Percentiles rank a stretch among this genome's conserved stretches.
Evolutionary conservation across 2,329 filamentous ascomycete genomes (phyloP).

Genomic region (Clarireedia homoeocarpa): DNA sequence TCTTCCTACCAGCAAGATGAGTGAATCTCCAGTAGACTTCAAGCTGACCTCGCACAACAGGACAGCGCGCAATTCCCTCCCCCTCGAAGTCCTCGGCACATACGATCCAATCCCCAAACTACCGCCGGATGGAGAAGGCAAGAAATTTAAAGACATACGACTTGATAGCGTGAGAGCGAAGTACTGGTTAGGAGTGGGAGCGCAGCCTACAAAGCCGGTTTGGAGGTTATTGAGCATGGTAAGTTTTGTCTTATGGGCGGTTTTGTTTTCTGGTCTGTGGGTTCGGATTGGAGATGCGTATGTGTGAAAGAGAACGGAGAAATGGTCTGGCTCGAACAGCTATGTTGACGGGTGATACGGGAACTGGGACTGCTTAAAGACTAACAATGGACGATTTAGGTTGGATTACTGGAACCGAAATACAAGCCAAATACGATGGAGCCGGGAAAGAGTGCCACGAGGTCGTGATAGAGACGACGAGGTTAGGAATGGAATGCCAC

Average conservation of each 20-base stretch:
- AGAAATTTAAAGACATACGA: constrained; percentile 83
- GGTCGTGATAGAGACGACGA: neutral
- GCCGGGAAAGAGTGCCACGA: neutral
- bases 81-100: constrained; percentile 82
- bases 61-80: constrained; percentile 77
- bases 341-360: no score
- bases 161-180: constrained; percentile 73
- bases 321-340: no score
- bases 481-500: no score
- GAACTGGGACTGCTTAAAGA: neutral
- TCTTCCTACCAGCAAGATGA: neutral
- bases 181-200: constrained; percentile 96
- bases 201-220: constrained; percentile 83
- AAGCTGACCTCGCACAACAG: constrained; percentile 35
- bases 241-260: constrained; percentile 15
- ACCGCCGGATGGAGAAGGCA: constrained; percentile 52
- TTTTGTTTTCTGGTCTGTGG: neutral
- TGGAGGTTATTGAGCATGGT: constrained; percentile 85
- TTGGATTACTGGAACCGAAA: constrained; percentile 28
- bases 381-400: constrained; percentile 13
- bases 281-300: neutral
- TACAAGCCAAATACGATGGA: constrained; percentile 14
- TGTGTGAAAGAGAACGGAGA: neutral
- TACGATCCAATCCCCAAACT: constrained; percentile 61
- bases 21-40: no score